Conservation (phyloP, 75 land plant species). For the Chamaecyparis obtusa region DNA sequence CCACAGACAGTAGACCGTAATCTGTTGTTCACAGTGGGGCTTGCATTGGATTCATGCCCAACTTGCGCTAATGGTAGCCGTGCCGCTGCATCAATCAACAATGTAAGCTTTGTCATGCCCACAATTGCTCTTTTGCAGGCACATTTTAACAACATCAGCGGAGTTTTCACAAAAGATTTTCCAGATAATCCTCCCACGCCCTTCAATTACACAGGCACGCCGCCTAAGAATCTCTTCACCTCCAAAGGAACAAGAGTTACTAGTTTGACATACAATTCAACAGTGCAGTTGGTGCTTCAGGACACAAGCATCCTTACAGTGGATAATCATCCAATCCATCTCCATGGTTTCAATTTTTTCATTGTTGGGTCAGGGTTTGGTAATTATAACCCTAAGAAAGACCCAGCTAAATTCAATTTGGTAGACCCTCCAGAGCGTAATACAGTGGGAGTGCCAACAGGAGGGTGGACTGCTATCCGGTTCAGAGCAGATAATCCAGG, state of each 20-base stretch:
- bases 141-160: slow-evolving; percentile 10
- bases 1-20: slow-evolving; percentile 49
- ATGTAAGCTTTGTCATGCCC: no score
- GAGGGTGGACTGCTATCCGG: slow-evolving; percentile 62
- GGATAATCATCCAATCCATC: slow-evolving; percentile 40
- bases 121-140: slow-evolving; percentile 14
- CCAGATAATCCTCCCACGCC: slow-evolving; percentile 23
- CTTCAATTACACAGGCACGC: slow-evolving; percentile 15
- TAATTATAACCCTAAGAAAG: slow-evolving; percentile 38
- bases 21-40: slow-evolving; percentile 11
- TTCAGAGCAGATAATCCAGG: slow-evolving; percentile 65
- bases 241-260: slow-evolving; percentile 20
- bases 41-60: slow-evolving; percentile 14
- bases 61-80: slow-evolving; percentile 17
- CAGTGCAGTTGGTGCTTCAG: slow-evolving; percentile 38
- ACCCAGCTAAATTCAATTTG: slow-evolving; percentile 50
- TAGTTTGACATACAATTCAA: slow-evolving; percentile 21
- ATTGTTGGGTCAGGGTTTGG: slow-evolving; percentile 44
- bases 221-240: slow-evolving; percentile 18
- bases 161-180: slow-evolving; percentile 34
- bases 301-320: slow-evolving; percentile 34
- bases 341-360: slow-evolving; percentile 43
- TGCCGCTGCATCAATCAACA: slow-evolving; percentile 2
- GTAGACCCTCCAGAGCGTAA: slow-evolving; percentile 48
- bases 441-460: slow-evolving; percentile 42